Conservation (phyloP, 176 grass and related monocot species). For the Tillandsia fasciculata region DNA sequence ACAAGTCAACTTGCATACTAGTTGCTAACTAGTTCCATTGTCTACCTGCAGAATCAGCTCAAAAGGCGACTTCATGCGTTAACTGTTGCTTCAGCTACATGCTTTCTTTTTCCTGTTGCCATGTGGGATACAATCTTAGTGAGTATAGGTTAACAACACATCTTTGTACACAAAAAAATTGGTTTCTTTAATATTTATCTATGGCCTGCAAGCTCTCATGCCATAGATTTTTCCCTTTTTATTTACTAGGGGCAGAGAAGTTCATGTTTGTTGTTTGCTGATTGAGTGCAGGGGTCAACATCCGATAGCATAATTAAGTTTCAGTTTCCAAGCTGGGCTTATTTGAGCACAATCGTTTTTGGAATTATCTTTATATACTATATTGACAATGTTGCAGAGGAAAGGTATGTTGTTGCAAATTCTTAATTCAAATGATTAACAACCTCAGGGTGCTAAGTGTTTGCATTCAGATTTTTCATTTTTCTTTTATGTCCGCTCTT, state of each 20-base stretch:
- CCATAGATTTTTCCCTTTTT: slow-evolving; percentile 1
- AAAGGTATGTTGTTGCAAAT: slow-evolving; percentile 41
- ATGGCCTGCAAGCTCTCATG: background rate
- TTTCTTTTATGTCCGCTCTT: background rate
- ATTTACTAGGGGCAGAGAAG: slow-evolving; percentile 11
- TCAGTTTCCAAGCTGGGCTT: slow-evolving; percentile 88
- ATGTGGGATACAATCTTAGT: slow-evolving; percentile 99
- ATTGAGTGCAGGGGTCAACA: slow-evolving; percentile 54
- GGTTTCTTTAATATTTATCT: background rate
- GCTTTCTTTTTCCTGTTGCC: slow-evolving; percentile 97
- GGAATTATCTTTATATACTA: slow-evolving; percentile 95
- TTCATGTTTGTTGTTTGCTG: slow-evolving; percentile 22
- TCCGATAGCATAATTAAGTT: slow-evolving; percentile 90
- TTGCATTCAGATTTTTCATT: background rate
- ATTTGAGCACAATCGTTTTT: slow-evolving; percentile 75
- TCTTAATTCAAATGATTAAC: background rate
- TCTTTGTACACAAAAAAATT: background rate
- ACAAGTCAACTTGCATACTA: slow-evolving; percentile 4
- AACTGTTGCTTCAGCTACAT: slow-evolving; percentile 85
- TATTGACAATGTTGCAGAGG: slow-evolving; percentile 84
- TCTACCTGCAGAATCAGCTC: slow-evolving; percentile 76
- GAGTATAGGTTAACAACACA: slow-evolving; percentile 20
- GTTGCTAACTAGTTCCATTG: slow-evolving; percentile 8
- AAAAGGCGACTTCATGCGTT: slow-evolving; percentile 95
- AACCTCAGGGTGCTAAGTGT: too few relatives aligned